A percentile compares a stretch with the other conserved stretches of the same genome.
These are phyloP conservation scores for Chimonanthus salicifolius DNA, from an alignment of 164 flowering plant genomes.

Conservation along the genomic window DNA sequence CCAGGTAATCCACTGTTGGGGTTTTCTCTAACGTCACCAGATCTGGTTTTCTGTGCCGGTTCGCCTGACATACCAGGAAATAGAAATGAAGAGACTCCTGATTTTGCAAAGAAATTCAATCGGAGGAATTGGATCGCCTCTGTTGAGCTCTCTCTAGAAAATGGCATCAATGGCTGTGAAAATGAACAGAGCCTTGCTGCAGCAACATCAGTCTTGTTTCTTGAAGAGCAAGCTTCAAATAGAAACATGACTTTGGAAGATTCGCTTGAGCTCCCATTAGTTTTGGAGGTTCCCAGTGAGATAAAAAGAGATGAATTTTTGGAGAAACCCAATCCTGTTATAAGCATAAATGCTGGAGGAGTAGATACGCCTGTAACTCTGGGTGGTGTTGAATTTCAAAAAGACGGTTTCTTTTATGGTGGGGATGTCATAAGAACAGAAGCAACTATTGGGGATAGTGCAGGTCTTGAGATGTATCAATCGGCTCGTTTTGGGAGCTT, in stretches of 20 bases:
- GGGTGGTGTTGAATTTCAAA: slow-evolving; percentile 26
- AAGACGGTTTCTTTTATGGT: slow-evolving; percentile 36
- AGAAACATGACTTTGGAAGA: slow-evolving; percentile 27
- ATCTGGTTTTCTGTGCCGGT: slow-evolving; percentile 50
- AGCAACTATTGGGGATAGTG: slow-evolving; percentile 23
- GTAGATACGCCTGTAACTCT: slow-evolving; percentile 8
- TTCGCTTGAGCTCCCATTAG: slow-evolving; percentile 54
- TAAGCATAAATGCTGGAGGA: slow-evolving; percentile 50
- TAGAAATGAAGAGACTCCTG: slow-evolving; percentile 36
- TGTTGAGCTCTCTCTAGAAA: slow-evolving; percentile 57
- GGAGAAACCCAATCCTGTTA: slow-evolving; percentile 12
- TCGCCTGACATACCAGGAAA: slow-evolving; percentile 48
- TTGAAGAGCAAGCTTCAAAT: slow-evolving; percentile 16
- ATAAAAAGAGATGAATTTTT: not conserved
- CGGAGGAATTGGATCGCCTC: slow-evolving; percentile 19
- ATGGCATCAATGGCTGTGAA: slow-evolving; percentile 44
- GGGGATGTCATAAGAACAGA: slow-evolving; percentile 46
- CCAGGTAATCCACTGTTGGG: slow-evolving; percentile 47
- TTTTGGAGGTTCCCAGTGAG: slow-evolving; percentile 12
- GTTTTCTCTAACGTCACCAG: slow-evolving; percentile 58
- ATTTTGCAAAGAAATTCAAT: slow-evolving; percentile 18
- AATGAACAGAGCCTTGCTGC: slow-evolving; percentile 15
- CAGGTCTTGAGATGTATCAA: slow-evolving; percentile 36
- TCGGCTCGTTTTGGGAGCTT: slow-evolving; percentile 56
- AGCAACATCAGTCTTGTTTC: slow-evolving; percentile 20